Base-by-base conservation (phyloP, 2,329 filamentous ascomycete species). In the Pseudomassariella vexata region DNA sequence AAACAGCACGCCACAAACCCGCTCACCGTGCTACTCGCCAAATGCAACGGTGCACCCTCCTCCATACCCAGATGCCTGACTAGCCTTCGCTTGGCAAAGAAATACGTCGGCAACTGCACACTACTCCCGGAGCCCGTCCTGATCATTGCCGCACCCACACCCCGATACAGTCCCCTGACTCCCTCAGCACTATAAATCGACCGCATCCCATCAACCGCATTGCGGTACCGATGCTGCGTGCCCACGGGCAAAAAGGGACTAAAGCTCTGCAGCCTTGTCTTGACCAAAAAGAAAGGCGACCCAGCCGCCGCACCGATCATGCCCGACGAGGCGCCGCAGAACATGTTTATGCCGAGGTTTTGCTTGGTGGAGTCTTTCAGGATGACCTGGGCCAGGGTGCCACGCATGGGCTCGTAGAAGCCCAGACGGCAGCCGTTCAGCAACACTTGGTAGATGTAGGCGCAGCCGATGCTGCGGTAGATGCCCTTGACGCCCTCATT, bases 1-100 rank as follows among this genome's bases (percentile, higher is more conserved):
- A 96, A 81, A 48, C 85, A 86, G 66, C 92, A 98, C 12, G 98
- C 92, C 9, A 95, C 92, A 51, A 98, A 95, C 1, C 92, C 92
- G 50, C 87, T 95, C 22, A 78, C 80, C 5, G 90, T 81, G 48
- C 88, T 95, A 58, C 87, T 94, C 22, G 86, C 74, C 44, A 98
- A 67, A 58, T 98, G 92, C 50, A 98, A 65, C 26, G 84, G 81
- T 22, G 87, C 85, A 2, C 92, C 90, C 54, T 98, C 92, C 52
- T 92, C 69, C 82, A 96, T 88, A 27, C 81, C 87, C 33, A 90
- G 62, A 54, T 95, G 88, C 50, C 74, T 80, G 37, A 86, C 74
- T 47, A 98, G 65, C 47, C 85, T 70, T 40, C 92, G 72, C 70
- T 98, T 98, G 9, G 90, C 92, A 49, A 96, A 92, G 64, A 96